Base-by-base conservation (phyloP, 176 grass and related monocot species). In the Poa pratensis region DNA sequence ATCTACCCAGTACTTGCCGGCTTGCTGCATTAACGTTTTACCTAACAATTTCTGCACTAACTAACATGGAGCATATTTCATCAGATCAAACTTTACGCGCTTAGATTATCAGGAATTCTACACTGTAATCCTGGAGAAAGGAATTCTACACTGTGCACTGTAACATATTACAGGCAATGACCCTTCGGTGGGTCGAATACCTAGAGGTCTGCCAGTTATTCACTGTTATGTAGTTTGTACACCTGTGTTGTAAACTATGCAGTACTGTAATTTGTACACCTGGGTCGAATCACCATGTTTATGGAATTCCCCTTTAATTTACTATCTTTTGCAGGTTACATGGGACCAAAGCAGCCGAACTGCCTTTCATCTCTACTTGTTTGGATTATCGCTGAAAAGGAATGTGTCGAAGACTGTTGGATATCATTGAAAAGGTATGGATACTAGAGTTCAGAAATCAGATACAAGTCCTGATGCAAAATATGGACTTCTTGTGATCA, bases 281-380 rank as follows among this genome's bases (percentile, higher is more conserved):
- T 48, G 49, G 35, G 69, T 3, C 16, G 67, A 74, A 37, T 24
- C 6, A 11, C 55, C 64, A 66, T 81, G 72, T 30, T 80, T 61
- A 87, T 5, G 3, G 27, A 75, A 32, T 68, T 26, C 51, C 32
- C 24, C 26, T 32, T 80, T n/a, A n/a, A n/a, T n/a, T n/a, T 61
- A 76, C 3, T 75, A 72, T 86, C 2, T 54, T 50, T 9, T 89
- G 43, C 80, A 99, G 94, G 75, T 68, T 99, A 59, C 96, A 99
- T 94, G 96, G 96, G 20, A 89, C 86, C 71, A 92, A 83, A 92
- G 93, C 93, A 23, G 96, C 94, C 4, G 94, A 99, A 55, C 79
- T 99, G 67, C 96, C 94, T 71, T 92, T 99, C 22, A 89, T 99
- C 43, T 91, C 96, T 83, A 94, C 96, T 83, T 92, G 77, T 82